Evolutionary conservation across 306 rosid species (phyloP).

Genomic region (Cotoneaster glaucophyllus): DNA sequence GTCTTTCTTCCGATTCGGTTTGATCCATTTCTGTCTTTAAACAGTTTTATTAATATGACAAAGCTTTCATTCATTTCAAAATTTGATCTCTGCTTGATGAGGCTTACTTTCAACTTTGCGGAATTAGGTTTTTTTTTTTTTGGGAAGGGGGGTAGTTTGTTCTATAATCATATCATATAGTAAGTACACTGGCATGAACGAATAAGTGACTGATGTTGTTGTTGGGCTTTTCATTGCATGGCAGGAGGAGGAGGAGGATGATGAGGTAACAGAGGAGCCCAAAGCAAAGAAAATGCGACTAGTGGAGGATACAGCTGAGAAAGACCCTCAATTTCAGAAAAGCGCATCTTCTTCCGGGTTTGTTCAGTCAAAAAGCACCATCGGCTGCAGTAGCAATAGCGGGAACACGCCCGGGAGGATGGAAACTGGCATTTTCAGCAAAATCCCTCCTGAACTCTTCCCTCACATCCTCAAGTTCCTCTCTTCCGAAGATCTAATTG

Average conservation of each 20-base stretch:
- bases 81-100: neutral
- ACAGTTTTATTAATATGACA: neutral
- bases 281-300: constrained; percentile 48
- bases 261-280: constrained; percentile 24
- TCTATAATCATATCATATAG: neutral
- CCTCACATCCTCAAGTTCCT: constrained; percentile 82
- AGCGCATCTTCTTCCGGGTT: constrained; percentile 8
- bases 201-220: neutral
- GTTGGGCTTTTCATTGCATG: constrained; percentile 7
- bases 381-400: neutral
- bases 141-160: neutral
- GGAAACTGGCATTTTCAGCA: constrained; percentile 60
- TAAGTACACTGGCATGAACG: too few relatives aligned
- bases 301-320: constrained; percentile 18
- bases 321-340: neutral
- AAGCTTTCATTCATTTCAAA: neutral
- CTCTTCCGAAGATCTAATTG: constrained; percentile 85
- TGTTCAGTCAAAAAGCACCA: constrained; percentile 9
- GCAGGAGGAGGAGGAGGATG: constrained; percentile 41
- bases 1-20: neutral
- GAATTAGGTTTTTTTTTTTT: neutral
- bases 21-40: neutral
- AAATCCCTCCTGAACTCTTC: constrained; percentile 76
- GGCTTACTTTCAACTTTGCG: neutral
- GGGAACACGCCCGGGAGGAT: constrained; percentile 22